Base-by-base conservation (phyloP, 371 early-diverging fungal species). In the Mortierella sp. region DNA sequence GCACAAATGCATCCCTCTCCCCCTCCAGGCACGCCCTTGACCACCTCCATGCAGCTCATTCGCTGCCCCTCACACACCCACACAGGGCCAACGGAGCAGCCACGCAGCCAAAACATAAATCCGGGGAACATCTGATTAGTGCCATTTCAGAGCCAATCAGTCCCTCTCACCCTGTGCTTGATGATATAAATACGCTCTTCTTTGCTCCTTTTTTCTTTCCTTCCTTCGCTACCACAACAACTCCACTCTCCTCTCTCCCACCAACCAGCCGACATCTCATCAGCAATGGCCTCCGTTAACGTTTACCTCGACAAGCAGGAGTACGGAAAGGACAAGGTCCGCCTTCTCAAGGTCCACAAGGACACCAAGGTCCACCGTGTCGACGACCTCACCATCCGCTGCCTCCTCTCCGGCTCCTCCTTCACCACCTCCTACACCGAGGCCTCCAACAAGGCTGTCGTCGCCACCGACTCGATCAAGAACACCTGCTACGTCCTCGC, bases 401-500 rank as follows among this genome's bases (percentile, higher is more conserved):
- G 94, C 73, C 90, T 95, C 80, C 89, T 96, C 83, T 93, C 93
- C 69, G 96, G 96, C 74, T 64, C 79, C 3, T 92, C 90, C 74
- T 95, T 96, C 83, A 93, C 92, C 82, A 88, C 93, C 71, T 92
- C 95, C 69, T 96, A 95, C 88, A 95, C 96, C 78, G 91, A 93
- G 88, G 96, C 94, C 75, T 95, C 95, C 88, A 96, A 96, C 91
- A 88, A 88, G 84, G 82, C 89, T 53, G 91, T 93, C 44, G 89
- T 93, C 14, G 93, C 94, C 26, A 93, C 94, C 54, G 94, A 96
- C 84, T 94, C 96, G 50, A 93, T 95, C 87, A 96, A 96, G 91
- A 96, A 96, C 92, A 95, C 95, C 40, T 87, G 93, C 87, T 95
- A 95, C 88, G 86, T 93, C 73, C 73, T 95, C 73, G 96, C 96